Evolutionary conservation across 352 stramenopile genomes (phyloP), one percentile per base, ranked within the genome.

Genomic region (Phytophthora cryptogea): DNA sequence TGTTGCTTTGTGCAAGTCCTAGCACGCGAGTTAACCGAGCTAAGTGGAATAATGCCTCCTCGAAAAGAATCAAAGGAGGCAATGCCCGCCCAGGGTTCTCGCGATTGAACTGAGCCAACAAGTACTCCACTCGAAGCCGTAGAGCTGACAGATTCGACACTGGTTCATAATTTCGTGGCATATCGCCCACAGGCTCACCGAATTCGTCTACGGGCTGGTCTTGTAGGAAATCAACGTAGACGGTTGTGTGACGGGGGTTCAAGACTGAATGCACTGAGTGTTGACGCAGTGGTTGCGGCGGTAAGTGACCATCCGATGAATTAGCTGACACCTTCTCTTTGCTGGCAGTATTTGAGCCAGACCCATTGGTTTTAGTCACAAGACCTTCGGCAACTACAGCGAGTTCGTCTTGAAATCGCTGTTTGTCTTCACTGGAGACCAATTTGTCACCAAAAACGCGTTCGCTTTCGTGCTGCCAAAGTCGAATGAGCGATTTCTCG

Each of bases 61-160:
- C 90, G 45, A 97, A 97, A 1, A 97, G 66, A 30, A 97, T 90
- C 14, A 97, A 68, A 30, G 86, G 69, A 14, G 96, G 86, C 17
- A 80, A 60, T 17, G 75, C 76, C 1, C 66, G 67, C 16, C 83
- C 51, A 30, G 64, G 82, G 35, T 92, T 87, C n/a, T 94, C 83
- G 11, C 87, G 74, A 61, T 97, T 96, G 51, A 94, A 96, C 36
- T 84, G 70, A 1, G 68, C 55, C 16, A 96, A 58, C 8, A 97
- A 82, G 7, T 63, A 51, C 50, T 94, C 72, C 0, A 88, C 73
- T 13, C 86, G 76, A 3, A 65, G 54, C 4, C 83, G 81, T 3
- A 97, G 61, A 0, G 37, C 43, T 1, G 59, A 37, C 7, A 96
- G 37, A 42, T 44, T 83, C 4, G 69, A 16, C 5, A 86, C 84